Evolutionary conservation across 768 basidiomycete genomes (phyloP), one percentile per base, ranked within the genome.

Genomic region (Leccinum ochraceum): DNA sequence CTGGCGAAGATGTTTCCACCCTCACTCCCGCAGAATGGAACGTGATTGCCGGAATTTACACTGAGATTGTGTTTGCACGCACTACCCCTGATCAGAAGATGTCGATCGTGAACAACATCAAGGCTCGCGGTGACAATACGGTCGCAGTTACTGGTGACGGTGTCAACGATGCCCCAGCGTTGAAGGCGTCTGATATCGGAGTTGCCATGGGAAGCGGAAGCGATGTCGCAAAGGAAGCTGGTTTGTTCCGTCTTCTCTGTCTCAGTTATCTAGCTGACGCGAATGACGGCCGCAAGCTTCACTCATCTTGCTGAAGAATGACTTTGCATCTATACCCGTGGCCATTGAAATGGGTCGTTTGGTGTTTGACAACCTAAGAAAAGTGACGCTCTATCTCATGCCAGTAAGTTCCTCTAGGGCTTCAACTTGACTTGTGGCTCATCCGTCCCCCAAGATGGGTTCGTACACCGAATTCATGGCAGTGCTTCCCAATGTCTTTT

Each of bases 71-170:
- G 7, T 85, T 86, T 60, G 82, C 83, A 0, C 74, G 85, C 4
- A 85, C 82, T 0, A 82, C 80, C 0, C 83, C 84, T 1, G 81
- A 85, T 59, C 83, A 85, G 66, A 86, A 86, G 65, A 75, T 86
- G 63, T 74, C 76, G 49, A 86, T 86, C 59, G 83, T 86, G 13
- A 79, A 81, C 62, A 80, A 81, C 46, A 75, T 84, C 63, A 83
- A 85, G 63, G 65, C 66, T 9, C 73, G 82, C 1, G 80, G 78
- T 2, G 75, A 77, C 63, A 78, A 79, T 56, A 78, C 80, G 1
- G 82, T 84, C 7, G 84, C 83, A 1, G 83, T 79, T 13, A 79
- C 80, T 7, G 85, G 85, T 0, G 86, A 87, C 57, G 85, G 85
- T 26, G 80, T 82, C 37, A 83, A 83, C 61, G 83, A 83, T 62